Conservation (phyloP, 2,329 filamentous ascomycete species). For the Ophiostoma populinum region DNA sequence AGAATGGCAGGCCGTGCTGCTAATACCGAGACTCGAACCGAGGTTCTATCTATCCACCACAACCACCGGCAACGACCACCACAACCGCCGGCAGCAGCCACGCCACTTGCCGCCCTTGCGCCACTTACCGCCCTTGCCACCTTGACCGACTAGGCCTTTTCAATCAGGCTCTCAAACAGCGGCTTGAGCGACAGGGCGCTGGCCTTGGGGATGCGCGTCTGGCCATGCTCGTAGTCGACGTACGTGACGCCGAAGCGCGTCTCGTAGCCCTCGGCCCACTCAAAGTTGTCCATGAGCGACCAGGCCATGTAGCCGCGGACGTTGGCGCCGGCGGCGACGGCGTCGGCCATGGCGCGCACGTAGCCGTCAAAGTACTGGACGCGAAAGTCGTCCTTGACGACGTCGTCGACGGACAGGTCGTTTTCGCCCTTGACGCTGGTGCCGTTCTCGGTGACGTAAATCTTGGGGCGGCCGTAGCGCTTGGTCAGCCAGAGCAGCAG, state of each 20-base stretch:
- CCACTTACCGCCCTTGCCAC: too few species aligned
- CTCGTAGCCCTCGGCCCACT: slow-evolving; percentile 84
- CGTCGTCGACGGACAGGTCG: slow-evolving; percentile 49
- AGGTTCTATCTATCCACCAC: too few species aligned
- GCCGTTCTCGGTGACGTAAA: slow-evolving; percentile 82
- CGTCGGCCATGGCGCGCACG: slow-evolving; percentile 58
- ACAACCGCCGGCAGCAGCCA: too few species aligned
- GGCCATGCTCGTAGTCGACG: slow-evolving; percentile 65
- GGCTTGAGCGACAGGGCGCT: slow-evolving; percentile 55
- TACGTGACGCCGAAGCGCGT: slow-evolving; percentile 72
- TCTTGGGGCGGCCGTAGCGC: slow-evolving; percentile 57
- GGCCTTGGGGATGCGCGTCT: slow-evolving; percentile 72
- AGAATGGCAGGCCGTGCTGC: too few species aligned
- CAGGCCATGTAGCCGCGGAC: slow-evolving; percentile 71
- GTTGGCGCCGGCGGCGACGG: slow-evolving; percentile 51
- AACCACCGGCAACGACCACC: too few species aligned
- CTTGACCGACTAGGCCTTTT: slow-evolving; percentile 40
- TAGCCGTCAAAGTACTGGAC: slow-evolving; percentile 65
- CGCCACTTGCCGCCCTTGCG: too few species aligned
- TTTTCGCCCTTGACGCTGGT: slow-evolving; percentile 74
- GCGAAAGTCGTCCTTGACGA: slow-evolving; percentile 69
- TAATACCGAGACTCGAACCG: too few species aligned
- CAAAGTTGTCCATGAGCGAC: slow-evolving; percentile 82
- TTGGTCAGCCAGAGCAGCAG: slow-evolving; percentile 62
- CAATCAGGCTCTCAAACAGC: slow-evolving; percentile 54